A percentile compares a stretch with the other conserved stretches of the same genome.
Evolutionary conservation across 75 land plant genomes (phyloP).

Genomic region (Azolla pinnata): DNA sequence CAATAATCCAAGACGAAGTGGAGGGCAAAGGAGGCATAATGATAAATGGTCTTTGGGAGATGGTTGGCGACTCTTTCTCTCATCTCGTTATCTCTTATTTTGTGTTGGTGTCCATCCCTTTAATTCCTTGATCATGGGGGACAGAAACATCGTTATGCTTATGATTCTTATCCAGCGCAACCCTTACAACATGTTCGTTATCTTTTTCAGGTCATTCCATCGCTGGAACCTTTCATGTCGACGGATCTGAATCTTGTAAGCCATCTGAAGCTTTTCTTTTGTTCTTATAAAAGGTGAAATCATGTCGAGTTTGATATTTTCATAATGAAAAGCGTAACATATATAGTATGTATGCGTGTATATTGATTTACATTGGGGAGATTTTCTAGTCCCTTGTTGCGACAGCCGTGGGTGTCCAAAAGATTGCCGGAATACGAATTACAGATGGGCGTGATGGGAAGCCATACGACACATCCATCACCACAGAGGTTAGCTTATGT

Average conservation of each 20-base stretch:
- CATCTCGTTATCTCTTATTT: too few species aligned
- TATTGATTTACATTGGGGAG: neutral
- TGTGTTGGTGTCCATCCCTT: too few species aligned
- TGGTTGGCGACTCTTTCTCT: too few species aligned
- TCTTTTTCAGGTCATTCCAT: conserved; percentile 20
- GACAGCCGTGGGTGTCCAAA: conserved; percentile 29
- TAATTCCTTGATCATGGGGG: neutral
- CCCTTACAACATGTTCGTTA: too few species aligned
- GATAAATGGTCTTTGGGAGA: conserved; percentile 66
- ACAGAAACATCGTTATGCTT: too few species aligned
- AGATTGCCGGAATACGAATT: conserved; percentile 25
- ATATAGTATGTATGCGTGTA: neutral
- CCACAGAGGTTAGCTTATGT: conserved; percentile 21
- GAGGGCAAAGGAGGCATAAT: conserved; percentile 44
- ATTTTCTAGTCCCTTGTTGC: conserved; percentile 28
- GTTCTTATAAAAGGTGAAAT: neutral
- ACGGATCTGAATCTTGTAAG: conserved; percentile 25
- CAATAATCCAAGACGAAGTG: conserved; percentile 35
- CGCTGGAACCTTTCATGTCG: conserved; percentile 18
- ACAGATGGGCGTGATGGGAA: conserved; percentile 28
- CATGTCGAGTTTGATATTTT: neutral
- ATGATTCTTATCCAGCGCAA: too few species aligned
- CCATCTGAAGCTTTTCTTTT: neutral
- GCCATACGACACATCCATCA: conserved; percentile 22
- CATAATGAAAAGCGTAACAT: neutral